Conservation (phyloP, 192 early-diverging fungal genomes). For the Coemansia sp. region DNA sequence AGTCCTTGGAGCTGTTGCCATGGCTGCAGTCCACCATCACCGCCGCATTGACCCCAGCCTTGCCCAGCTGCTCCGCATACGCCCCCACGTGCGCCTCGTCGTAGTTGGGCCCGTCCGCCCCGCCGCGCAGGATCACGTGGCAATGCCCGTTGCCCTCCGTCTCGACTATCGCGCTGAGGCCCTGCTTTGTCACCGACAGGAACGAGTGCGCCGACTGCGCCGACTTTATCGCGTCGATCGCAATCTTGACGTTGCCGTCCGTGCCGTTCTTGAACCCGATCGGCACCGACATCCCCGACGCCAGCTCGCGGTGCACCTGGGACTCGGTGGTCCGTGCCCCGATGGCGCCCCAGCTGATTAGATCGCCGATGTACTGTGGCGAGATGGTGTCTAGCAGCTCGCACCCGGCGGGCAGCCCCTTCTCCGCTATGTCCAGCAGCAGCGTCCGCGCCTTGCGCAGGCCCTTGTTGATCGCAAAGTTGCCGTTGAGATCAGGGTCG, state of each 20-base stretch:
- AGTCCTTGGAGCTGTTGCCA: slow-evolving; percentile 79
- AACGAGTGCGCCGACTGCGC: slow-evolving; percentile 75
- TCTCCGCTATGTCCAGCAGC: slow-evolving; percentile 73
- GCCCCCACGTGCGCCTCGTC: slow-evolving; percentile 66
- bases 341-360: slow-evolving; percentile 96
- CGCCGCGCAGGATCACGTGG: slow-evolving; percentile 94
- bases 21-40: slow-evolving; percentile 97
- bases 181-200: slow-evolving; percentile 84
- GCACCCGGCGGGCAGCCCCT: slow-evolving; percentile 82
- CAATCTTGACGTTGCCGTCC: slow-evolving; percentile 77
- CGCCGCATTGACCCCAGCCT: slow-evolving; percentile 57
- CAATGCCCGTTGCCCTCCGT: slow-evolving; percentile 89
- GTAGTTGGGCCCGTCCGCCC: slow-evolving; percentile 87
- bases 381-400: slow-evolving; percentile 95
- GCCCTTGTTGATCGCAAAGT: slow-evolving; percentile 96
- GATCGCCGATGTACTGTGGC: slow-evolving; percentile 91
- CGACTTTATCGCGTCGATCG: slow-evolving; percentile 90
- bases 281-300: slow-evolving; percentile 91
- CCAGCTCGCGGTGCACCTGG: slow-evolving; percentile 92
- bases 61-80: slow-evolving; percentile 59
- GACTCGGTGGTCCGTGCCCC: slow-evolving; percentile 96
- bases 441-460: slow-evolving; percentile 81
- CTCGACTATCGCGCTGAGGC: slow-evolving; percentile 76
- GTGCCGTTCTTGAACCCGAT: slow-evolving; percentile 96
- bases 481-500: slow-evolving; percentile 73